phyloP scores from a whole-genome alignment of 768 basidiomycete species.

The Tricholoma furcatifolium region DNA sequence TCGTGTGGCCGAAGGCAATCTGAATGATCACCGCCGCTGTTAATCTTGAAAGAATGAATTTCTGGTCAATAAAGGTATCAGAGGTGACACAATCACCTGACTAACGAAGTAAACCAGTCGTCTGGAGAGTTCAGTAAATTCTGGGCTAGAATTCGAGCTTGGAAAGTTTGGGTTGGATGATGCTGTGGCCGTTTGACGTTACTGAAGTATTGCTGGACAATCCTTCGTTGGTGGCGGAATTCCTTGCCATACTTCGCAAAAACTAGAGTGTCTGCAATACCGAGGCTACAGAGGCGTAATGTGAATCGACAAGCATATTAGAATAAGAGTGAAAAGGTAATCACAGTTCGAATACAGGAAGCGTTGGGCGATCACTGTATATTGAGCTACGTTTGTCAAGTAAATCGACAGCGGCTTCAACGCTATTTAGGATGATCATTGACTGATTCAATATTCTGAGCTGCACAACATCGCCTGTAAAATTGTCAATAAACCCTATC shows the following conservation, averaged over 20 bases:
- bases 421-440: constrained; percentile 23
- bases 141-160: constrained; percentile 30
- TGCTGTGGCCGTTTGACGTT: constrained; percentile 21
- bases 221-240: constrained; percentile 20
- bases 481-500: background rate
- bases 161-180: constrained; percentile 25
- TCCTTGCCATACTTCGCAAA: constrained; percentile 21
- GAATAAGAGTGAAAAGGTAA: constrained; percentile 1
- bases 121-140: constrained; percentile 25
- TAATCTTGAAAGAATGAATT: constrained; percentile 15
- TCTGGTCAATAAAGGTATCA: constrained; percentile 1
- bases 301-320: background rate
- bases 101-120: constrained; percentile 9
- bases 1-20: constrained; percentile 22
- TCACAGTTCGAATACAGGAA: constrained; percentile 19
- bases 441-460: constrained; percentile 23
- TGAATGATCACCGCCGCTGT: constrained; percentile 21
- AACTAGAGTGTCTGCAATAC: constrained; percentile 14
- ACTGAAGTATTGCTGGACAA: constrained; percentile 20
- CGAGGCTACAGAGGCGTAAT: constrained; percentile 14
- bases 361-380: constrained; percentile 24
- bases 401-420: constrained; percentile 25
- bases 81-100: background rate
- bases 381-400: constrained; percentile 25
- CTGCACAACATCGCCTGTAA: constrained; percentile 23